Evolutionary conservation across 148 eudicot species (phyloP).

Genomic region (Diospyros kaki): DNA sequence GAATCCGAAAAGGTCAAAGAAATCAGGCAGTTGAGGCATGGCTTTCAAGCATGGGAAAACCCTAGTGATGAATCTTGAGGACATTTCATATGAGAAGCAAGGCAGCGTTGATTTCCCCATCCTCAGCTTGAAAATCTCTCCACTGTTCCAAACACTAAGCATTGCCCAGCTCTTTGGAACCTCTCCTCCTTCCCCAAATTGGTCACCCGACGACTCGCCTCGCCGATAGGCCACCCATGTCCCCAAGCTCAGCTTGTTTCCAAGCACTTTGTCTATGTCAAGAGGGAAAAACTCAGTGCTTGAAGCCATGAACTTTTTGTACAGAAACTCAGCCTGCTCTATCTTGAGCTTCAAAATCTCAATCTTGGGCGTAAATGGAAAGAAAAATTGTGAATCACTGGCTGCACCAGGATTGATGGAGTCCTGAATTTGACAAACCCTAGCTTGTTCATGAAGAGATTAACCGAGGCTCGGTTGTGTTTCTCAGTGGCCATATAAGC

Average conservation of each 20-base stretch:
- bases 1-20: conserved; percentile 26
- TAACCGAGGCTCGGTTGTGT: conserved; percentile 23
- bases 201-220: not conserved
- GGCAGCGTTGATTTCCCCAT: conserved; percentile 19
- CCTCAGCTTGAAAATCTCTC: conserved; percentile 22
- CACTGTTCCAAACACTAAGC: conserved; percentile 33
- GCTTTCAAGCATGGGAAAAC: conserved; percentile 18
- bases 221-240: conserved; percentile 28
- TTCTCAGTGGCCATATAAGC: conserved; percentile 37
- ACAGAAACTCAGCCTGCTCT: conserved; percentile 23
- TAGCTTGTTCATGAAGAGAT: conserved; percentile 22
- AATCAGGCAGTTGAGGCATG: conserved; percentile 16
- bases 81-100: conserved; percentile 12
- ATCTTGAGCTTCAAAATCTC: conserved; percentile 17
- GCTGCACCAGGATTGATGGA: conserved; percentile 27
- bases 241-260: conserved; percentile 22
- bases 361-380: not conserved
- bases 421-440: conserved; percentile 23
- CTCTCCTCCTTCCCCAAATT: not conserved
- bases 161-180: conserved; percentile 29
- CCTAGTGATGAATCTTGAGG: conserved; percentile 12
- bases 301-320: conserved; percentile 19
- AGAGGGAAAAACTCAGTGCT: conserved; percentile 22
- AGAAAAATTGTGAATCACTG: not conserved
- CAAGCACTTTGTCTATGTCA: conserved; percentile 25